Evolutionary conservation across 305 asterid species (phyloP), one percentile per base, ranked within the genome.

Genomic region (Fraxinus platypoda): DNA sequence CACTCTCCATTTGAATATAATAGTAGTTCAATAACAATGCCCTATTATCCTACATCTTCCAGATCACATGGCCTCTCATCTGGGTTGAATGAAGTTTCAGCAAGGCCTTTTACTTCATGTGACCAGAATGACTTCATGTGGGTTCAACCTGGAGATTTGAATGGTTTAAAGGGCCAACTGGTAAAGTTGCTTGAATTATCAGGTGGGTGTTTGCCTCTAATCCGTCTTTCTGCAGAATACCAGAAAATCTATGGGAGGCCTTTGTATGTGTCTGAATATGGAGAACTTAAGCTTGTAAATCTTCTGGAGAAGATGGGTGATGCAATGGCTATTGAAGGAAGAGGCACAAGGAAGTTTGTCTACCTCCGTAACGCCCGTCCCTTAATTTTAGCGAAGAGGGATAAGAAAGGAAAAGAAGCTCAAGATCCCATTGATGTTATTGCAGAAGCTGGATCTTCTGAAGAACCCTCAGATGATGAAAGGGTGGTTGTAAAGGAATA

Each of bases 121-220:
- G 84, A 84, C 57, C 87, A 87, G 38, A 80, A 84, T 70, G 92
- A 91, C 89, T 76, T 89, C 87, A 75, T 68, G 41, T 93, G 96
- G 97, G 97, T 94, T 31, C 97, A 91, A 84, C 98, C 98, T 17
- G 98, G 98, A 80, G 97, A 97, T 86, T 30, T 93, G 62, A 91
- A 87, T 80, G 98, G 96, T 74, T 89, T 97, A 88, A 92, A 89
- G 89, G 91, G 88, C 35, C 99, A 95, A 86, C 57, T 97, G 79
- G 93, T 92, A 41, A 93, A 89, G 77, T 82, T 97, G 89, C 96
- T 97, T 33, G 95, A 92, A 81, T 75, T 90, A 62, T 88, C 87
- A 6, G 94, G 97, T 68, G 99, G 99, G 33, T 81, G 85, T 86
- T 76, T 97, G 86, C 93, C 91, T 54, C 89, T 97, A 41, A 79